Base-by-base conservation (phyloP, 768 basidiomycete genomes). In the Tephrocybe sp. region DNA sequence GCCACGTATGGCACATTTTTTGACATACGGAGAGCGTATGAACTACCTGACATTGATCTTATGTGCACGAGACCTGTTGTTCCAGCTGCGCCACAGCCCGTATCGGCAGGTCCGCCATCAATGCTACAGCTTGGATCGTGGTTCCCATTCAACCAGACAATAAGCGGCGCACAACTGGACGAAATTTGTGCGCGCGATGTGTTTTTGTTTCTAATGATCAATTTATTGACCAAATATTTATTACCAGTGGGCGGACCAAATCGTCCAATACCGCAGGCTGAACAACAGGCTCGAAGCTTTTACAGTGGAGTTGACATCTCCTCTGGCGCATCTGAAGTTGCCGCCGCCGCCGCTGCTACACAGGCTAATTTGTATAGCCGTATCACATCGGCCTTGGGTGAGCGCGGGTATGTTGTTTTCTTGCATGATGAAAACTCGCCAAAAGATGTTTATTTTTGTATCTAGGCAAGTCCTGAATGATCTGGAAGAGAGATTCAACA, bases 231-330 rank as follows among this genome's bases (percentile, higher is more conserved):
- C 16, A 28, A 21, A n/a, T 16, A 47, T 9, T 5, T 22, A 24
- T 38, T 40, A 24, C 51, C 32, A 87, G 87, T 89, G 47, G 87
- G 80, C 9, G 86, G 86, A 1, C 82, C 83, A 1, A 72, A 86
- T 56, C 69, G 86, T 49, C 85, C 84, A 6, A 63, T 78, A 18
- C 80, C 74, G 26, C 64, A 66, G 49, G 67, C 62, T 53, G 59
- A 60, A 47, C 41, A 51, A 15, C 43, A 54, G 37, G 34, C 24
- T 28, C 44, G 37, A 30, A 44, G 44, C 22, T 37, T 30, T 7
- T 37, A 46, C 27, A 51, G 44, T 27, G 47, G 34, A 15, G 32
- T 42, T 28, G 48, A 52, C 28, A 32, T 53, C 2, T 21, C 44
- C n/a, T 44, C 51, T 27, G 40, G 58, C 37, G 54, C 48, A 24